Evolutionary conservation across 2,329 filamentous ascomycete species (phyloP).

Genomic region (Acrocalymma vagum): DNA sequence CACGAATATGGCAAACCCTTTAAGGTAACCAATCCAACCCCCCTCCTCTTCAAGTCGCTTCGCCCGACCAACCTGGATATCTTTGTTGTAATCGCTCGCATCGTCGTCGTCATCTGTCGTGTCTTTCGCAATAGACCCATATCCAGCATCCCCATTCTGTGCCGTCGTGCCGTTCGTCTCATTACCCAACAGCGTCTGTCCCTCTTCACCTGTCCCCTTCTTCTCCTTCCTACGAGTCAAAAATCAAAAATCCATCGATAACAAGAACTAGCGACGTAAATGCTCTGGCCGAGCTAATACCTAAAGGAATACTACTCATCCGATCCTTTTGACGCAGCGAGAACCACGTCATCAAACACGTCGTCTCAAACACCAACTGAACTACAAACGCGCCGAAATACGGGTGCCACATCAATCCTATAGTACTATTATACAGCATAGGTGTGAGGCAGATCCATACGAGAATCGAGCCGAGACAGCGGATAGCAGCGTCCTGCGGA

Average conservation of each 20-base stretch:
- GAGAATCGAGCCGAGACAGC: conserved; percentile 43
- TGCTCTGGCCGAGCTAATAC: conserved; percentile 29
- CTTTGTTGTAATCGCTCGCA: conserved; percentile 60
- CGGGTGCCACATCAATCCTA: conserved; percentile 40
- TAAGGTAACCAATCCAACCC: conserved; percentile 79
- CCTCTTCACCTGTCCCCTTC: conserved; percentile 62
- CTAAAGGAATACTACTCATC: conserved; percentile 28
- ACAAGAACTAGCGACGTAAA: conserved; percentile 32
- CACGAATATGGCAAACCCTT: conserved; percentile 76
- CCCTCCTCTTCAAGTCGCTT: conserved; percentile 78
- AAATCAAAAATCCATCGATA: conserved; percentile 37
- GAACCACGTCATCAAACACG: conserved; percentile 32
- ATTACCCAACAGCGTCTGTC: conserved; percentile 65
- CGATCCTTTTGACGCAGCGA: conserved; percentile 21
- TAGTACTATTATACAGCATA: conserved; percentile 28
- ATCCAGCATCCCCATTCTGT: conserved; percentile 50
- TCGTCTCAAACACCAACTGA: conserved; percentile 41
- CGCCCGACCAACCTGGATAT: conserved; percentile 60
- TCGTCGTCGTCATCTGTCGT: conserved; percentile 54
- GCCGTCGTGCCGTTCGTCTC: conserved; percentile 39
- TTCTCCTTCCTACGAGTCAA: conserved; percentile 37
- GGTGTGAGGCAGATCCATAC: conserved; percentile 39
- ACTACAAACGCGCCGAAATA: conserved; percentile 44
- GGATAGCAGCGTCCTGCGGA: conserved; percentile 42
- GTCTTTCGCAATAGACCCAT: conserved; percentile 42